A percentile compares a stretch with the other conserved stretches of the same genome.
These are phyloP conservation scores for Neoscytalidium dimidiatum DNA, from an alignment of 2,329 filamentous ascomycete genomes.

Conservation along the genomic window DNA sequence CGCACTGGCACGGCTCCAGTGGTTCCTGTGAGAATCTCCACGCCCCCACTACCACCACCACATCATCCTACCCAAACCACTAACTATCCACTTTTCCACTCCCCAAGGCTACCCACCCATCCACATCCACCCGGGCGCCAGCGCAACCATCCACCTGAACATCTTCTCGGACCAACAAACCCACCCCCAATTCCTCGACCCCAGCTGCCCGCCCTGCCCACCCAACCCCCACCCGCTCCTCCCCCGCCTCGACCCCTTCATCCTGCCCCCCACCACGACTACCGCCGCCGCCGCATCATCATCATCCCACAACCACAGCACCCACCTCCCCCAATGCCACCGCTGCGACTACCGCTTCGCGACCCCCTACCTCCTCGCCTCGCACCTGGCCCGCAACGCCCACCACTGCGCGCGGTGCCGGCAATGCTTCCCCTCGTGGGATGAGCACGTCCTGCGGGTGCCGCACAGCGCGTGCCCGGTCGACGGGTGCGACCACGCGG, in stretches of 20 bases:
- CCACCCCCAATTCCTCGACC: background rate
- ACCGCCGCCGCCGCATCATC: background rate
- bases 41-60: background rate
- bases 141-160: constrained; percentile 1
- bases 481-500: background rate
- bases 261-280: background rate
- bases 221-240: background rate
- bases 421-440: constrained; percentile 3
- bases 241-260: background rate
- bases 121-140: constrained; percentile 10
- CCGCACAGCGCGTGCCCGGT: background rate
- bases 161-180: background rate
- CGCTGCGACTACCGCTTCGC: constrained; percentile 3
- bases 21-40: background rate
- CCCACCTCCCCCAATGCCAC: background rate
- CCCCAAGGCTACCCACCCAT: background rate
- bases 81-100: background rate
- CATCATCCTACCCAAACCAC: background rate
- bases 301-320: too few species aligned
- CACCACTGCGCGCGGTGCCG: constrained; percentile 1
- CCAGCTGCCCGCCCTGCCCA: background rate
- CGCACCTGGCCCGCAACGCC: background rate
- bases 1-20: background rate
- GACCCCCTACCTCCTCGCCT: background rate
- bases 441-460: too few species aligned